phyloP scores from a whole-genome alignment of 768 basidiomycete species.

The Pisolithus orientalis region DNA sequence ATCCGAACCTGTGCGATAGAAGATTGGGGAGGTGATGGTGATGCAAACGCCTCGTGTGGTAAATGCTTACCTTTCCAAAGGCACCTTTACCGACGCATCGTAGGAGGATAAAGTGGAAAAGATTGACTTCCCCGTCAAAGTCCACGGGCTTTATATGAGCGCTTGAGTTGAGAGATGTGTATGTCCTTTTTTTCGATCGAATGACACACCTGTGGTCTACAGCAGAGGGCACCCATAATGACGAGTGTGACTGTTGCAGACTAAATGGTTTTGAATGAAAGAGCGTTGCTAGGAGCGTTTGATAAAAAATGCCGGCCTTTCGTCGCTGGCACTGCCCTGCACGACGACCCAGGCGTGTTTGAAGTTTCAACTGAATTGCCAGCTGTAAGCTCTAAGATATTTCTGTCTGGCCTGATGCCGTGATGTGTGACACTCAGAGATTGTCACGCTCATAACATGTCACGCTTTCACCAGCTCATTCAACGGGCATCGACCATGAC shows the following conservation, averaged over 20 bases:
- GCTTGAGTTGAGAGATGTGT: neutral
- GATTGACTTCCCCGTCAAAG: conserved; percentile 91
- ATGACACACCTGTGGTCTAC: conserved; percentile 64
- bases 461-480: neutral
- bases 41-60: conserved; percentile 8
- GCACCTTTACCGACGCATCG: conserved; percentile 98
- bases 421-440: neutral
- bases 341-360: neutral
- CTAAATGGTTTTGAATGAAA: no score
- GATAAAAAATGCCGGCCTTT: no score
- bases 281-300: no score
- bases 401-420: neutral
- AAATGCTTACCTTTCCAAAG: conserved; percentile 79
- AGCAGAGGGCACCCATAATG: conserved; percentile 74
- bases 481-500: neutral
- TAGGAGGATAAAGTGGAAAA: conserved; percentile 93
- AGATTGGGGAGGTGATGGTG: conserved; percentile 3
- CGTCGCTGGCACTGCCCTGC: neutral
- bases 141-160: conserved; percentile 66
- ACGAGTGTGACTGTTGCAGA: neutral
- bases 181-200: neutral
- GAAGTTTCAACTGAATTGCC: no score
- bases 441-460: neutral
- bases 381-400: neutral
- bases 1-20: conserved; percentile 74